Evolutionary conservation across 176 grass and related monocot genomes (phyloP).

Genomic region (Triticum urartu): DNA sequence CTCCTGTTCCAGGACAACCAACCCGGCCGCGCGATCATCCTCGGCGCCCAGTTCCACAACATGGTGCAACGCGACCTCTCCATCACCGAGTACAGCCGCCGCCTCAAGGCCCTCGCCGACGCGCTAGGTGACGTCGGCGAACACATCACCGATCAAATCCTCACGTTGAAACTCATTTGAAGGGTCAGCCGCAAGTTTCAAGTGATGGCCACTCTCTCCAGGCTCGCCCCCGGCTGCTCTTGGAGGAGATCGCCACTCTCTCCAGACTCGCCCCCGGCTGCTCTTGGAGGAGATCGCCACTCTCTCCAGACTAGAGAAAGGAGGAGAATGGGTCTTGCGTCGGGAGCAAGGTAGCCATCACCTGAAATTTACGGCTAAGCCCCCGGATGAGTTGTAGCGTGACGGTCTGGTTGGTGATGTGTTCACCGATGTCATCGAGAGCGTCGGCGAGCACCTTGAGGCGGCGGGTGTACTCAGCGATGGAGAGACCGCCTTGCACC

Average conservation of each 20-base stretch:
- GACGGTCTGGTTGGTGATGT: not conserved
- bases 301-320: not conserved
- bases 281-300: not conserved
- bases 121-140: not conserved
- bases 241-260: not conserved
- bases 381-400: not conserved
- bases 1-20: not conserved
- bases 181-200: not conserved
- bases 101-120: not conserved
- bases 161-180: not conserved
- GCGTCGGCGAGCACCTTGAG: not conserved
- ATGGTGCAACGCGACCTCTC: not conserved
- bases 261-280: not conserved
- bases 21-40: not conserved
- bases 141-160: not conserved
- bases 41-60: not conserved
- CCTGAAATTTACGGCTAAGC: not conserved
- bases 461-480: not conserved
- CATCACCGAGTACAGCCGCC: not conserved
- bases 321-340: not conserved
- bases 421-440: not conserved
- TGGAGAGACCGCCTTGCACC: not conserved
- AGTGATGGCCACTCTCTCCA: not conserved
- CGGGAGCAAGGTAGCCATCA: not conserved
- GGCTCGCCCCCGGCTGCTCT: not conserved